These are phyloP conservation scores for Tricholoma hemisulphureum DNA, from an alignment of 768 basidiomycete species.

Conservation along the genomic window DNA sequence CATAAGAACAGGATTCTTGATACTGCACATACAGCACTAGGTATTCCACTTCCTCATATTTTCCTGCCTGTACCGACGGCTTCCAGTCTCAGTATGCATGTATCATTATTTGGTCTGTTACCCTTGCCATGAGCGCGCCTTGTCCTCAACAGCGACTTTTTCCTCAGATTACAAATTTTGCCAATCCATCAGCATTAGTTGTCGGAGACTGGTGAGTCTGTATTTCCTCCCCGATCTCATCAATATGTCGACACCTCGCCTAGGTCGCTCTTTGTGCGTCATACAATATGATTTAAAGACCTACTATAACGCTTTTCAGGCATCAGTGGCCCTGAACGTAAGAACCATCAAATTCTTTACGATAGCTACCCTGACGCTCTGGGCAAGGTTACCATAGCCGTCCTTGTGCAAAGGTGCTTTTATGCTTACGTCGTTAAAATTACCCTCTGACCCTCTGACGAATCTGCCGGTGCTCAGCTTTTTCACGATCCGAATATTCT, in stretches of 20 bases:
- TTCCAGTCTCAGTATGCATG: slow-evolving; percentile 30
- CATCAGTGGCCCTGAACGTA: slow-evolving; percentile 28
- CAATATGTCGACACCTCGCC: neutral
- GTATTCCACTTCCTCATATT: slow-evolving; percentile 9
- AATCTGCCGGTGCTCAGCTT: slow-evolving; percentile 22
- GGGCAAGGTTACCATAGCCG: slow-evolving; percentile 26
- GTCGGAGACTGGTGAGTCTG: slow-evolving; percentile 35
- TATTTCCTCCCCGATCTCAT: neutral
- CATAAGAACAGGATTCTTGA: slow-evolving; percentile 25
- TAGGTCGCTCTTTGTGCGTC: slow-evolving; percentile 37
- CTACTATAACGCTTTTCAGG: slow-evolving; percentile 13
- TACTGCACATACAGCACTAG: slow-evolving; percentile 29
- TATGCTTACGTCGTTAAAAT: neutral
- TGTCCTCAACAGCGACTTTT: neutral
- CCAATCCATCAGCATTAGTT: slow-evolving; percentile 31
- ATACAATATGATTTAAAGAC: neutral
- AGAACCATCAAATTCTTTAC: neutral
- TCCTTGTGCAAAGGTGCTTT: slow-evolving; percentile 30
- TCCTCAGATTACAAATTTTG: slow-evolving; percentile 36
- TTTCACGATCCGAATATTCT: slow-evolving; percentile 32
- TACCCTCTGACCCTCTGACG: neutral
- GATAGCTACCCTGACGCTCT: neutral
- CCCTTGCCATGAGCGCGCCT: no score
- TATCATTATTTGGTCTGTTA: slow-evolving; percentile 38
- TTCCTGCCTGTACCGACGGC: neutral